These are phyloP conservation scores for Eucalyptus tenuipes DNA, from an alignment of 345 rosid species.

Conservation along the genomic window DNA sequence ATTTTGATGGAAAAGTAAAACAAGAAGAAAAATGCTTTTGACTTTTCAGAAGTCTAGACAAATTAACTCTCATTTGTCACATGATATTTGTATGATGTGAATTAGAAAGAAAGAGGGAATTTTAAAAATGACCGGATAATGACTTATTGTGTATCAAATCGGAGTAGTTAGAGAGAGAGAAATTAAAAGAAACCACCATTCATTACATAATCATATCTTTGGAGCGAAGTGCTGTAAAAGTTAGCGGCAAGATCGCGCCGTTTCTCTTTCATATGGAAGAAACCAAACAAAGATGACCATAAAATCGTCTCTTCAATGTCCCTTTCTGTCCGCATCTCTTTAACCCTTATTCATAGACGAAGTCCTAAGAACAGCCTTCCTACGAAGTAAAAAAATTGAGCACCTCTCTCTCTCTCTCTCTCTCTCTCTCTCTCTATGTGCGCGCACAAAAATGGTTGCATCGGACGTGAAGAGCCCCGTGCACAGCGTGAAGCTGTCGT, in stretches of 20 bases:
- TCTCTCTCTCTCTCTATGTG: neutral
- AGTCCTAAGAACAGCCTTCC: neutral
- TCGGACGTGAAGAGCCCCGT: neutral
- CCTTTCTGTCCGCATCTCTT: neutral
- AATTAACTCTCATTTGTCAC: neutral
- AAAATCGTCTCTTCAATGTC: neutral
- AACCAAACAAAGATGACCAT: neutral
- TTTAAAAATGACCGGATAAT: neutral
- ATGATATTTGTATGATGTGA: neutral
- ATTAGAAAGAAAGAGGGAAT: neutral
- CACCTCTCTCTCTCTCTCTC: neutral
- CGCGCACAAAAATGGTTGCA: neutral
- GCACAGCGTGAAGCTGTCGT: conserved; percentile 28
- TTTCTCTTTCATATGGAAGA: neutral
- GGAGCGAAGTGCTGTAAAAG: neutral
- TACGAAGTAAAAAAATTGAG: neutral
- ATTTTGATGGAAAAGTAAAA: neutral
- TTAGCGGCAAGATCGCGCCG: neutral
- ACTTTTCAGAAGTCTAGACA: neutral
- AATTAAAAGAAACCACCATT: neutral
- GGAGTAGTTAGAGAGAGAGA: neutral
- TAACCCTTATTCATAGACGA: neutral
- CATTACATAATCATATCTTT: neutral
- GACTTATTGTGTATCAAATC: neutral
- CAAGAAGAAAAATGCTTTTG: neutral